Evolutionary conservation across 169 alveolate species (phyloP).

Genomic region (Eimeria necatrix): DNA sequence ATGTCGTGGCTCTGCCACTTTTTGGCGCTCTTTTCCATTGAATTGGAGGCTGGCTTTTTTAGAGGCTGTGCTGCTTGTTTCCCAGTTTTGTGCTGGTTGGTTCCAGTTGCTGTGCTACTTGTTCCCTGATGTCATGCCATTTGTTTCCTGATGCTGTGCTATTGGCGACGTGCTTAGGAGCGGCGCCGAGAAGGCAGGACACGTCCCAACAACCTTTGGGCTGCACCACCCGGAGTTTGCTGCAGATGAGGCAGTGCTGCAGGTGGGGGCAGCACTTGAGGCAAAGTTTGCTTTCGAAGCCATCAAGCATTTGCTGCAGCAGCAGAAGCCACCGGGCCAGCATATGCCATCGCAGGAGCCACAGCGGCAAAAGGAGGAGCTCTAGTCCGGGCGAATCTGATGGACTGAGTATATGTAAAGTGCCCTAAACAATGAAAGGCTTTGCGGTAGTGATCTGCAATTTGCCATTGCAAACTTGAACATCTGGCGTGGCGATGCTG

Average conservation of each 20-base stretch:
- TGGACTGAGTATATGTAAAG: no score
- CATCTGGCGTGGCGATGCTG: no score
- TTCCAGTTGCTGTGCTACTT: not conserved
- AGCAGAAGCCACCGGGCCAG: not conserved
- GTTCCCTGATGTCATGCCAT: not conserved
- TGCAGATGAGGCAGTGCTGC: slow-evolving; percentile 77
- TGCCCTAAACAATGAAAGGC: no score
- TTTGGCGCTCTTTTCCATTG: no score
- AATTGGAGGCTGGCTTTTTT: no score
- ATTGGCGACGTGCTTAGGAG: slow-evolving; percentile 43
- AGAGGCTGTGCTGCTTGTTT: not conserved
- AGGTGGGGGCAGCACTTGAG: slow-evolving; percentile 73
- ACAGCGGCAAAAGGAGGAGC: not conserved
- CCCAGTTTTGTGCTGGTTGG: not conserved
- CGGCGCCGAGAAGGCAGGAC: slow-evolving; percentile 72
- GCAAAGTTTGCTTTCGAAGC: slow-evolving; percentile 74
- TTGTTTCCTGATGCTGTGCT: not conserved
- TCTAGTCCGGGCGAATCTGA: not conserved
- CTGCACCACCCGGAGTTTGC: slow-evolving; percentile 80
- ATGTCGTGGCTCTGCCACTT: no score
- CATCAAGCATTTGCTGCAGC: slow-evolving; percentile 20
- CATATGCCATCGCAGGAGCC: slow-evolving; percentile 1
- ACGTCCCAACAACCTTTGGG: slow-evolving; percentile 60
- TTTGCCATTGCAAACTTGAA: no score
- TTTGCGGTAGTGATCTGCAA: no score